These are phyloP conservation scores for Kondoa malvinella DNA, from an alignment of 768 basidiomycete genomes.

Conservation along the genomic window DNA sequence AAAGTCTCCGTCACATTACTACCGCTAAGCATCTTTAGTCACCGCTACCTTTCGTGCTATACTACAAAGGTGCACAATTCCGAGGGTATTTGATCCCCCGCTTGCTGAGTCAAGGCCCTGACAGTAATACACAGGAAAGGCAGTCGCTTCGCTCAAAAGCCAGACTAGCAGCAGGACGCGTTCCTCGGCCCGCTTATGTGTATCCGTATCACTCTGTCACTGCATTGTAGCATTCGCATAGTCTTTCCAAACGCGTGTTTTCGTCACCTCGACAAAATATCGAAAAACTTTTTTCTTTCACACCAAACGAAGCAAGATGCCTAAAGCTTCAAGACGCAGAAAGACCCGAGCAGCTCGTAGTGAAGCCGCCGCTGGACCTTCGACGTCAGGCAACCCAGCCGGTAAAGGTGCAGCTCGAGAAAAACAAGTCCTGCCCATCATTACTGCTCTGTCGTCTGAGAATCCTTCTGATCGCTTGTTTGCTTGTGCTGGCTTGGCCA, in stretches of 20 bases:
- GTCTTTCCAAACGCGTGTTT: not conserved
- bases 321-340: not conserved
- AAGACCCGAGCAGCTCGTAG: not conserved
- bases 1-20: not conserved
- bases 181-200: too few relatives aligned
- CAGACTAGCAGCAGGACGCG: too few relatives aligned
- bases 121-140: not conserved
- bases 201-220: too few relatives aligned
- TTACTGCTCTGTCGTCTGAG: not conserved
- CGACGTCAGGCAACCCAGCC: not conserved
- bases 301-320: not conserved
- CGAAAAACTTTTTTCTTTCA: too few relatives aligned
- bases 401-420: not conserved
- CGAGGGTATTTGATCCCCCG: too few relatives aligned
- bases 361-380: not conserved
- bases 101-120: not conserved
- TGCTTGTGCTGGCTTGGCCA: slow-evolving; percentile 2
- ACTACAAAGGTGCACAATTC: not conserved
- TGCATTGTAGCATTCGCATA: too few relatives aligned
- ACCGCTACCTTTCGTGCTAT: not conserved
- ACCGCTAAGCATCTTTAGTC: not conserved
- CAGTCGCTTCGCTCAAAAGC: not conserved
- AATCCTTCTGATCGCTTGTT: not conserved
- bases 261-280: not conserved
- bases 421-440: slow-evolving; percentile 1